Conservation (phyloP, 2,329 filamentous ascomycete genomes). For the Furcasterigmium furcatum region DNA sequence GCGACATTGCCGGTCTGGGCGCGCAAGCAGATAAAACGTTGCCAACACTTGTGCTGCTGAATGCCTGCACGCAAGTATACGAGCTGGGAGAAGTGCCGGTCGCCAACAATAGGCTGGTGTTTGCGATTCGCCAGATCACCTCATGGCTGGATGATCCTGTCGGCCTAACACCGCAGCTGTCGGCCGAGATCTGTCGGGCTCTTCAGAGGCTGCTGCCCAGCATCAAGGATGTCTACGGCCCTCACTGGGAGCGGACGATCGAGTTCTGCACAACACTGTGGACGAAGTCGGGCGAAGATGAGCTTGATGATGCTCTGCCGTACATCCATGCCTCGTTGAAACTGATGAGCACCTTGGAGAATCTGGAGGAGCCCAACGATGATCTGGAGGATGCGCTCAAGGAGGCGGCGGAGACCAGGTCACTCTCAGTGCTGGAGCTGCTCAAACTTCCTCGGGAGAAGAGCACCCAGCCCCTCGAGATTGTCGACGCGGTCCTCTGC, state of each 20-base stretch:
- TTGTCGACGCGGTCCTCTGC: conserved; percentile 72
- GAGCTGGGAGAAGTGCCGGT: conserved; percentile 50
- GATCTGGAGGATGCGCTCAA: conserved; percentile 76
- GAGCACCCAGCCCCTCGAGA: conserved; percentile 63
- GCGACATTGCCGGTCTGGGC: conserved; percentile 52
- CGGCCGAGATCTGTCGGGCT: conserved; percentile 51
- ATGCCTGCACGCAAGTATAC: conserved; percentile 50
- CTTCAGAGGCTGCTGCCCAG: conserved; percentile 64
- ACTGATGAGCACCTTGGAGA: conserved; percentile 61
- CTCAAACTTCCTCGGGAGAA: conserved; percentile 50
- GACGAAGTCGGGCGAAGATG: conserved; percentile 40
- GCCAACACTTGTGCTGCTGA: conserved; percentile 49
- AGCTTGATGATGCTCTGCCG: conserved; percentile 49
- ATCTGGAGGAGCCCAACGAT: conserved; percentile 73
- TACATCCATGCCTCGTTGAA: conserved; percentile 71
- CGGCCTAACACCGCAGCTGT: conserved; percentile 37
- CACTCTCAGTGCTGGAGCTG: conserved; percentile 57
- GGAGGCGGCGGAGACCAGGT: conserved; percentile 53
- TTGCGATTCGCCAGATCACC: conserved; percentile 76
- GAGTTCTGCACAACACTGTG: conserved; percentile 57
- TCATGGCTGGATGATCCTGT: conserved; percentile 61
- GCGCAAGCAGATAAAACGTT: conserved; percentile 40
- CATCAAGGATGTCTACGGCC: conserved; percentile 80
- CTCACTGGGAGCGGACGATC: conserved; percentile 73
- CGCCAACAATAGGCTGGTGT: conserved; percentile 69